phyloP scores from a whole-genome alignment of 2,329 filamentous ascomycete species.

The Aaosphaeria pasadenensis region DNA sequence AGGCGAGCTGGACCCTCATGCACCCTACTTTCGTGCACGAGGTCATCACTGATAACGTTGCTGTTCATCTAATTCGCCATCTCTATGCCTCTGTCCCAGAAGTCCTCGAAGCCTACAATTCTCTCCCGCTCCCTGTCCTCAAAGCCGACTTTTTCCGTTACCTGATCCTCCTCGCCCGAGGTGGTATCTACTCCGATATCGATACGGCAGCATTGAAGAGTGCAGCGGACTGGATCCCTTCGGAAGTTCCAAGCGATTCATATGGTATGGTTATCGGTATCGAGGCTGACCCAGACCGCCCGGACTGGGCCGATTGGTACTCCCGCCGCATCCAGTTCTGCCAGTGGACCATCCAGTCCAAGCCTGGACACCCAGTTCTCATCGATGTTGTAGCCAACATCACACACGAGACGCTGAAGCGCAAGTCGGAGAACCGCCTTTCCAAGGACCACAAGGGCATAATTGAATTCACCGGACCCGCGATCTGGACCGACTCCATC shows the following conservation, averaged over 20 bases:
- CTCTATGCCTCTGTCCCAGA: slow-evolving; percentile 71
- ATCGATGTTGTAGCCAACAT: slow-evolving; percentile 84
- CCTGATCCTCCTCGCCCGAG: slow-evolving; percentile 69
- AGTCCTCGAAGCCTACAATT: slow-evolving; percentile 48
- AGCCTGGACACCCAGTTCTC: slow-evolving; percentile 89
- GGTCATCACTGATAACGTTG: slow-evolving; percentile 89
- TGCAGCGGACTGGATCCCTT: slow-evolving; percentile 83
- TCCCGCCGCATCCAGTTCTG: slow-evolving; percentile 95
- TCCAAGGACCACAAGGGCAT: slow-evolving; percentile 68
- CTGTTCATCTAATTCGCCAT: slow-evolving; percentile 75
- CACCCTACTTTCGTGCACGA: slow-evolving; percentile 95
- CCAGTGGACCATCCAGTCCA: slow-evolving; percentile 97
- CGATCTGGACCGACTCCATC: slow-evolving; percentile 87
- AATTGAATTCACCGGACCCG: slow-evolving; percentile 92
- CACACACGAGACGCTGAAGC: slow-evolving; percentile 73
- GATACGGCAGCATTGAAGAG: slow-evolving; percentile 84
- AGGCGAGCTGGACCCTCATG: slow-evolving; percentile 83
- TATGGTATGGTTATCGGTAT: slow-evolving; percentile 91
- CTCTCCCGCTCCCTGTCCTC: slow-evolving; percentile 50
- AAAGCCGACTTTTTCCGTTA: slow-evolving; percentile 68
- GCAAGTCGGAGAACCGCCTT: slow-evolving; percentile 67
- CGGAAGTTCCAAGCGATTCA: slow-evolving; percentile 69
- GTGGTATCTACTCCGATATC: slow-evolving; percentile 77
- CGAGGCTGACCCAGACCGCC: slow-evolving; percentile 89
- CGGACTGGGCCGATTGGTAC: slow-evolving; percentile 95